Percentiles rank a stretch among this genome's conserved stretches.
Evolutionary conservation across 345 rosid genomes (phyloP).

Genomic region (Gossypium rotundifolium): DNA sequence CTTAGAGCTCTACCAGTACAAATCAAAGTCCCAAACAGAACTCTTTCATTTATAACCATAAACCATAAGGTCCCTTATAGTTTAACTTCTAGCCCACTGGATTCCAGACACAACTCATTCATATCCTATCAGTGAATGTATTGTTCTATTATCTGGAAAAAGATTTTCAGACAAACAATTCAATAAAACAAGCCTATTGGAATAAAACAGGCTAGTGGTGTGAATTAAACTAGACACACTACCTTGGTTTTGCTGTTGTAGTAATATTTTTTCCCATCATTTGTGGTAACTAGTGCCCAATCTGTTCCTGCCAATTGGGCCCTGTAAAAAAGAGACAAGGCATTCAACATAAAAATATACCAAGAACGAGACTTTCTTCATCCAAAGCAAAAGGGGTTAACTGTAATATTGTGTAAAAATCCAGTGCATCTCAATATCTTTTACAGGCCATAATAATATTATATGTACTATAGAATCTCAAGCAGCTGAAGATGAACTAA

Average conservation of each 20-base stretch:
- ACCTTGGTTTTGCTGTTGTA: constrained; percentile 89
- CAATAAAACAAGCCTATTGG: neutral
- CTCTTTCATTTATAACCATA: neutral
- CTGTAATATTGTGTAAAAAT: neutral
- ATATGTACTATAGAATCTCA: too few species aligned
- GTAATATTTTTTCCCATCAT: constrained; percentile 88
- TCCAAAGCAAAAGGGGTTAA: neutral
- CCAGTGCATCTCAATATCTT: neutral
- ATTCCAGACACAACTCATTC: neutral
- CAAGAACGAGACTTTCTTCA: neutral
- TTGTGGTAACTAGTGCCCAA: constrained; percentile 82
- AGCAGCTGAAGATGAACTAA: too few species aligned
- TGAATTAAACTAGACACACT: constrained; percentile 4
- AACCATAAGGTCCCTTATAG: neutral
- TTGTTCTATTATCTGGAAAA: neutral
- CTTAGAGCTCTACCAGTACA: neutral
- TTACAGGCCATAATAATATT: neutral
- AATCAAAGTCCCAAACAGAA: neutral
- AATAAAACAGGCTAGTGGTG: neutral
- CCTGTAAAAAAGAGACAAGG: constrained; percentile 36
- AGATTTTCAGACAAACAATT: neutral
- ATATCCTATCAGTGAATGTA: neutral
- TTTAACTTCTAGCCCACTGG: neutral
- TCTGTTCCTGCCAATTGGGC: constrained; percentile 76
- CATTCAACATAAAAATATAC: neutral